Evolutionary conservation across 805 yeast genomes (phyloP), one percentile per base, ranked within the genome.

Genomic region (Candida stauntonica): DNA sequence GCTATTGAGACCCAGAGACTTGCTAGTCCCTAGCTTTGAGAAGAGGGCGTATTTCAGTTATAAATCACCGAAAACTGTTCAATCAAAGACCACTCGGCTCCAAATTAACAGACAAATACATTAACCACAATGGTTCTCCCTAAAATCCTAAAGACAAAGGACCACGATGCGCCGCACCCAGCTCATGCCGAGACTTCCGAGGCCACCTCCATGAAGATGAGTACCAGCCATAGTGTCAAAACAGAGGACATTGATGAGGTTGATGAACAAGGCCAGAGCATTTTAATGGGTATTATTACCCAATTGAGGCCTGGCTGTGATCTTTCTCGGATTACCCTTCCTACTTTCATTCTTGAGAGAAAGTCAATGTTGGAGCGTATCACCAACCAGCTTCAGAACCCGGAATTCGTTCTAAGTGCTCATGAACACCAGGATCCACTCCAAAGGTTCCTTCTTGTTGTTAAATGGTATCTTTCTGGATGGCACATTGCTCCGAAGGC

Each of bases 401-500:
- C 97, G 0, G 77, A 79, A 26, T 64, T 88, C 23, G 61, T 89
- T 29, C 56, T 87, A 6, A 72, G 74, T 17, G 97, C 97, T 0
- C 82, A 82, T 47, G 53, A 54, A 3, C 64, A 73, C 3, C 57
- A 60, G 3, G 85, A 84, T 47, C 78, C 80, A 2, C 52, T 81
- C 17, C 70, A 76, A 40, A 73, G 98, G 41, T 89, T 93, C 52
- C 55, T 86, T 6, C 65, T 75, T 31, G 81, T 91, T 7, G 80
- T 84, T 17, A 77, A 79, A 54, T 91, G 96, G 96, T 93, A 93
- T 60, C 70, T 93, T 61, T 77, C 96, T 3, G 87, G 94, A 33
- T 93, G 98, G 98, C 97, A 93, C 58, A 93, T 93, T 59, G 93
- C 97, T 1, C 99, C 98, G 20, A 91, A 91, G 58, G 99, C 98